phyloP scores from a whole-genome alignment of 331 rosid species.

The Acacia concinna region DNA sequence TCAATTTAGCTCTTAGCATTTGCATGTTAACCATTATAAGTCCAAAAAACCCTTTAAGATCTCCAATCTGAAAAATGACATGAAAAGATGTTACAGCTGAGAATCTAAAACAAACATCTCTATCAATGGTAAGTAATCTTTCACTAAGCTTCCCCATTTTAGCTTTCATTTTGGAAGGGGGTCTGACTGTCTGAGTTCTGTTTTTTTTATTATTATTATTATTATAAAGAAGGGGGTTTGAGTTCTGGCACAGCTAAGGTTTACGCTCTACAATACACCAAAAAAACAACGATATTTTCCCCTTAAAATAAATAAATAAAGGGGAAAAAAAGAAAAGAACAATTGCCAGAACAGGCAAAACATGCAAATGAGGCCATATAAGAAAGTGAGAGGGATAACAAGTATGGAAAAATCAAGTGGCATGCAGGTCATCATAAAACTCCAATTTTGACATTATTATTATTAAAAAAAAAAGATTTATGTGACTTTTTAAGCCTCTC shows the following conservation, averaged over 20 bases:
- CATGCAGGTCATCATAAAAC: neutral
- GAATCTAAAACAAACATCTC: slow-evolving; percentile 28
- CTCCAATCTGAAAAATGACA: slow-evolving; percentile 70
- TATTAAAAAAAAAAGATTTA: neutral
- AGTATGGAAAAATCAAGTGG: neutral
- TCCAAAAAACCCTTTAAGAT: slow-evolving; percentile 83
- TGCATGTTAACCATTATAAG: slow-evolving; percentile 77
- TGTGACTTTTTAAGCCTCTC: neutral
- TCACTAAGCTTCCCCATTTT: slow-evolving; percentile 24
- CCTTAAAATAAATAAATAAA: neutral
- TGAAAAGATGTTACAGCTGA: slow-evolving; percentile 6
- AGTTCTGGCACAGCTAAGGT: neutral
- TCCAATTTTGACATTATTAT: neutral
- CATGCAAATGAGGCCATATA: neutral
- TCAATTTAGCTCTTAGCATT: slow-evolving; percentile 71
- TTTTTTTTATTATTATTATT: too few species aligned
- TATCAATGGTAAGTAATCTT: neutral
- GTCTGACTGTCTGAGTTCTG: too few species aligned
- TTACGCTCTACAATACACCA: neutral
- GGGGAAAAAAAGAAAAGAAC: neutral
- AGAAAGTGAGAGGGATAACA: neutral
- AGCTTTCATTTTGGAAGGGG: neutral
- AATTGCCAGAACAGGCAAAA: neutral
- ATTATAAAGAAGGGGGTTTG: neutral
- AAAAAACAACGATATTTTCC: neutral